Conservation (phyloP, 2,329 filamentous ascomycete genomes). For the Colletotrichum brevisporum region DNA sequence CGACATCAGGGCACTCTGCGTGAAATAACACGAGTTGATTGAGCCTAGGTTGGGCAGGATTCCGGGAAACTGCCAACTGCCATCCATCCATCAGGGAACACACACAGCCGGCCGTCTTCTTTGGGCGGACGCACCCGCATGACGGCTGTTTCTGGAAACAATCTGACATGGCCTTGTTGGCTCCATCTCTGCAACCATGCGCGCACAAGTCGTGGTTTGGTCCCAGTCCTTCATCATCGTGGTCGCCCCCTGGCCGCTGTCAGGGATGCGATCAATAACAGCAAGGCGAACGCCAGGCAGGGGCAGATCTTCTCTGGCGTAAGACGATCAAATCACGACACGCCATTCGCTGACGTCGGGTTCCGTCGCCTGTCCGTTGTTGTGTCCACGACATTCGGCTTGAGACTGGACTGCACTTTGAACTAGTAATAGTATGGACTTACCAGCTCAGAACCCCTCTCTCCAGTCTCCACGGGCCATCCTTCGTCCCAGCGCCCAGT, state of each 20-base stretch:
- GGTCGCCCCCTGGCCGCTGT: not conserved
- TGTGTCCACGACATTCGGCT: slow-evolving; percentile 7
- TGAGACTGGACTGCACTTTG: slow-evolving; percentile 1
- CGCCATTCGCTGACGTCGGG: slow-evolving; percentile 7
- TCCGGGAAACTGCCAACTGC: not conserved
- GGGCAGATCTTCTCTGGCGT: not conserved
- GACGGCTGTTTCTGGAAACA: slow-evolving; percentile 24
- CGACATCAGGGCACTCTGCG: slow-evolving; percentile 30
- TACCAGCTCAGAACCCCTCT: slow-evolving; percentile 4
- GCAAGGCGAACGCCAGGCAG: not conserved
- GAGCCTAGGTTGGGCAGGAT: not conserved
- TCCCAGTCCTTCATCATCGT: slow-evolving; percentile 3
- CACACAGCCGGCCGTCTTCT: not conserved
- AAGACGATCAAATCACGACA: not conserved
- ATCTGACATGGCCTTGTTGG: slow-evolving; percentile 19
- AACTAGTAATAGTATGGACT: not conserved
- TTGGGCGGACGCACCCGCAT: slow-evolving; percentile 23
- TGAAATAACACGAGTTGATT: slow-evolving; percentile 14
- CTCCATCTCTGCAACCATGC: slow-evolving; percentile 18
- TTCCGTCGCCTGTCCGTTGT: slow-evolving; percentile 1
- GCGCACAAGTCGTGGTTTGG: not conserved
- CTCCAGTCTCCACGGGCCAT: slow-evolving; percentile 5
- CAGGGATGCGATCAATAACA: slow-evolving; percentile 1
- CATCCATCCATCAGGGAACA: slow-evolving; percentile 2
- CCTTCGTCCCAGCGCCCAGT: slow-evolving; percentile 15